Conservation (phyloP, 2,329 filamentous ascomycete species). For the Paecilomyces dactylethromorphus region DNA sequence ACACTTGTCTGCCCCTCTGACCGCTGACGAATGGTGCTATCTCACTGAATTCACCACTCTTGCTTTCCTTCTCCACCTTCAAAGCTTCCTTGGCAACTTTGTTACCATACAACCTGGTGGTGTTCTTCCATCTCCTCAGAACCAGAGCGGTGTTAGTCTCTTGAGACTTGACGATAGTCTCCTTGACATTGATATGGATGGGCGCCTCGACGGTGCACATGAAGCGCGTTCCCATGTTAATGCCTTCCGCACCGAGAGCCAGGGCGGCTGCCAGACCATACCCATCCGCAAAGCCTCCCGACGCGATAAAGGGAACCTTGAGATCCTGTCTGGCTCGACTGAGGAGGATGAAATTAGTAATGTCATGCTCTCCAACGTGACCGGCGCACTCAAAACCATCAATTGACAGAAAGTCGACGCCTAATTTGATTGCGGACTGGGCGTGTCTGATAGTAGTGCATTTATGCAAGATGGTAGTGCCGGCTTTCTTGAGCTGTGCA, state of each 20-base stretch:
- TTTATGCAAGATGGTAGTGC: slow-evolving; percentile 83
- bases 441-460: slow-evolving; percentile 96
- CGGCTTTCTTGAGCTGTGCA: slow-evolving; percentile 72
- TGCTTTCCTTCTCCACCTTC: slow-evolving; percentile 76
- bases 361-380: slow-evolving; percentile 49
- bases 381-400: slow-evolving; percentile 97
- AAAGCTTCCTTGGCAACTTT: slow-evolving; percentile 75
- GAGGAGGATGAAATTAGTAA: slow-evolving; percentile 59
- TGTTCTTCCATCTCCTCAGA: slow-evolving; percentile 88
- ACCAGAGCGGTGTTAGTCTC: slow-evolving; percentile 90
- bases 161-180: slow-evolving; percentile 77
- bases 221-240: slow-evolving; percentile 98
- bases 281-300: slow-evolving; percentile 91
- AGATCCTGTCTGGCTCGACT: slow-evolving; percentile 78
- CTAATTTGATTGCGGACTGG: slow-evolving; percentile 82
- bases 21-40: slow-evolving; percentile 83
- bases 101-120: slow-evolving; percentile 80
- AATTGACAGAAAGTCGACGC: slow-evolving; percentile 93
- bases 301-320: slow-evolving; percentile 86
- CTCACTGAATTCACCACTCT: slow-evolving; percentile 80
- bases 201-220: slow-evolving; percentile 94
- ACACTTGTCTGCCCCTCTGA: slow-evolving; percentile 84
- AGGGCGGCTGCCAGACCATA: slow-evolving; percentile 87
- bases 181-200: slow-evolving; percentile 88
- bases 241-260: slow-evolving; percentile 80